A percentile compares a stretch with the other conserved stretches of the same genome.
Evolutionary conservation across 257 asterid genomes (phyloP).

Genomic region (Ballota nigra): DNA sequence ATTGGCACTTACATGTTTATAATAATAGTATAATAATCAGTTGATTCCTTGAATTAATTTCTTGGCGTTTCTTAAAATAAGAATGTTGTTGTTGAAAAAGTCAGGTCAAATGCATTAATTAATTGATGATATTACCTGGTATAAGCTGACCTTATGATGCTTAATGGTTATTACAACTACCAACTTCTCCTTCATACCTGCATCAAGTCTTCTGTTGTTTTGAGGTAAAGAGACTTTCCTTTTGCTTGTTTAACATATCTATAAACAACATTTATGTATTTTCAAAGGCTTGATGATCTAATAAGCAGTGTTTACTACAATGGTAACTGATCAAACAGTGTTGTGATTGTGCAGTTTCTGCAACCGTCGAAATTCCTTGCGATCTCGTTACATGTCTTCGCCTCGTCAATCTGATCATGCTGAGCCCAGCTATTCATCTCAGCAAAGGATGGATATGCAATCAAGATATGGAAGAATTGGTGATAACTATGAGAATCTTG

Average conservation of each 20-base stretch:
- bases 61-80: conserved; percentile 16
- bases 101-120: conserved; percentile 22
- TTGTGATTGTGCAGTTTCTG: background rate
- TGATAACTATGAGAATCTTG: conserved; percentile 58
- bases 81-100: conserved; percentile 20
- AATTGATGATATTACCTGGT: background rate
- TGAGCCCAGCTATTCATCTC: conserved; percentile 15
- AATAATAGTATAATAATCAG: too few species aligned
- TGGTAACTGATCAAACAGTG: conserved; percentile 1
- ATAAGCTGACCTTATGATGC: conserved; percentile 4
- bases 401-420: conserved; percentile 3
- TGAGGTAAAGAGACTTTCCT: conserved; percentile 9
- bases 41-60: background rate
- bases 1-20: background rate
- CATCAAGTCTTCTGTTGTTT: background rate
- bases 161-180: background rate
- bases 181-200: background rate
- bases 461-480: conserved; percentile 48
- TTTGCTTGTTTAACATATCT: background rate
- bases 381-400: conserved; percentile 24
- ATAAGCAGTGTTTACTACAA: background rate
- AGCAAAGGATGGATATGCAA: conserved; percentile 25
- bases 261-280: background rate
- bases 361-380: background rate
- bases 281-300: background rate